phyloP scores from a whole-genome alignment of 2,329 filamentous ascomycete species.

The Ceratocystiopsis minuta region DNA sequence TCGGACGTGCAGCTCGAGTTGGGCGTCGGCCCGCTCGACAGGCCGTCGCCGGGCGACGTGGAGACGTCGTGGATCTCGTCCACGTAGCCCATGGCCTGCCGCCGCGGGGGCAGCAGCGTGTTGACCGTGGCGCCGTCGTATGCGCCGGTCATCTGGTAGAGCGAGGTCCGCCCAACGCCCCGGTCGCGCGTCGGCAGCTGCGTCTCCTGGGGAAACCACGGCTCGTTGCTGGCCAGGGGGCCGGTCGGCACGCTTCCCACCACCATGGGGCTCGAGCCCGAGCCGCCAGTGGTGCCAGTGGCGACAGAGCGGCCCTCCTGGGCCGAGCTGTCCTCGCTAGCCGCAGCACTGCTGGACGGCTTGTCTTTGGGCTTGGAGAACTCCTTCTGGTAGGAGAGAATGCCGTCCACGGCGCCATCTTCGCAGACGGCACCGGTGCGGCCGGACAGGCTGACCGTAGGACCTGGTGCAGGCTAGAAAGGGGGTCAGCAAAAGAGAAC shows the following conservation, averaged over 20 bases:
- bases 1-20: constrained; percentile 36
- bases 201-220: constrained; percentile 23
- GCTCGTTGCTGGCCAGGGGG: constrained; percentile 2
- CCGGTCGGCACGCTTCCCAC: too few relatives aligned
- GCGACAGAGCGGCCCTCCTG: not conserved
- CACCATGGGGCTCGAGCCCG: too few relatives aligned
- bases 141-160: too few relatives aligned
- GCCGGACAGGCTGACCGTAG: not conserved
- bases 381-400: constrained; percentile 20
- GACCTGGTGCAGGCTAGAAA: too few relatives aligned
- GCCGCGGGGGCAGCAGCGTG: too few relatives aligned
- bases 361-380: constrained; percentile 4
- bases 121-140: too few relatives aligned
- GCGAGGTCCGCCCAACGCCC: constrained; percentile 3
- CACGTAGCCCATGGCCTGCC: constrained; percentile 17
- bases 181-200: constrained; percentile 17
- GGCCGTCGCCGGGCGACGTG: constrained; percentile 29
- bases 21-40: constrained; percentile 38
- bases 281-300: not conserved
- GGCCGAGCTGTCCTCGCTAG: constrained; percentile 1
- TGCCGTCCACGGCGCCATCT: constrained; percentile 17
- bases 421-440: constrained; percentile 8
- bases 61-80: constrained; percentile 28
- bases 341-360: not conserved
- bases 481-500: constrained; percentile 9